Base-by-base conservation (phyloP, 345 rosid genomes). In the Anacardium occidentale region DNA sequence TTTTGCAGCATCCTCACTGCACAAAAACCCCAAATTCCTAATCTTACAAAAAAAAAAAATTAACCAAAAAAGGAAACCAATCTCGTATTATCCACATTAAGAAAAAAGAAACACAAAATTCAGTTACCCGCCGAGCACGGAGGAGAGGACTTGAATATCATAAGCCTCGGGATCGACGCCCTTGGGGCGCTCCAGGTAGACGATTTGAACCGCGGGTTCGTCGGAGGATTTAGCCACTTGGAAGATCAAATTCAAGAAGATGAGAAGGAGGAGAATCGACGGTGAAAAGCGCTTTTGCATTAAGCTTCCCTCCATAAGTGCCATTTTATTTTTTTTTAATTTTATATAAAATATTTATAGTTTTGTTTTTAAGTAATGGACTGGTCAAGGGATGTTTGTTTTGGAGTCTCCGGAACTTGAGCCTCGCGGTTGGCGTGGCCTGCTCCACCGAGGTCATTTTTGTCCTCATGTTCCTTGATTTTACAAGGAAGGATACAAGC, bases 1-100 rank as follows among this genome's bases (percentile, higher is more conserved):
- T 77, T 85, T 91, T 13, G 99, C 99, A 63, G 92, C 91, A 61
- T 90, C 87, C 66, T 91, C 97, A 66, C 97, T 87, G 74, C 50
- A 60, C 55, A 1, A 20, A 59, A 44, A 64, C 42, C 32, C 32
- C 3, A 29, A 47, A 10, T 50, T 18, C 18, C 3, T 12, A 47
- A 50, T 50, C 5, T 17, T 15, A n/a, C 1, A 13, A 50, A 50
- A 3, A n/a, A n/a, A n/a, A n/a, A n/a, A 6, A 22, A 51, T 29
- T 3, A 9, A 29, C 32, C 32, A 56, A 65, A n/a, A 44, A 52
- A 26, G 11, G 13, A 2, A 7, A 29, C 32, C 32, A 29, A 58
- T 15, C 24, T 7, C 50, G 21, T 10, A 57, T 10, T 10, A 24
- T 57, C 12, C 7, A 0, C 9, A 57, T 24, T 34, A 2, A 15